phyloP scores from a whole-genome alignment of 805 yeast genomes.

The Kockiozyma suomiensis region DNA sequence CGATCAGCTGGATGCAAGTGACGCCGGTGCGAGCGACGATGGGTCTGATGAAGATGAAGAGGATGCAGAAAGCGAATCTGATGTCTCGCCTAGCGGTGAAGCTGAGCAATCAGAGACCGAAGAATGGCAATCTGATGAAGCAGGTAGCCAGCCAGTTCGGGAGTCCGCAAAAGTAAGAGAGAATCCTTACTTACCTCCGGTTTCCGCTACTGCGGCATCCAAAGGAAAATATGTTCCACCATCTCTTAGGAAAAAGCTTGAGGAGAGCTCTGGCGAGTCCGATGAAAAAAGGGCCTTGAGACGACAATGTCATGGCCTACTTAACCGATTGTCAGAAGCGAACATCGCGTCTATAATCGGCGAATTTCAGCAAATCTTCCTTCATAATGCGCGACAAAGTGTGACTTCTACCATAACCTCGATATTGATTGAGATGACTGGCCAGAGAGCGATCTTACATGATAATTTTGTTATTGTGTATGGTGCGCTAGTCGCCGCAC shows the following conservation, averaged over 20 bases:
- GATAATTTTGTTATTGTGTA: slow-evolving; percentile 81
- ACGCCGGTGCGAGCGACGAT: slow-evolving; percentile 33
- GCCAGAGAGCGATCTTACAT: slow-evolving; percentile 63
- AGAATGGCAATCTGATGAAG: no score
- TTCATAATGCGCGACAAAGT: slow-evolving; percentile 71
- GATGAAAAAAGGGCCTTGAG: slow-evolving; percentile 55
- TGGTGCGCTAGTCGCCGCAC: slow-evolving; percentile 72
- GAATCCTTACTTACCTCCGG: slow-evolving; percentile 76
- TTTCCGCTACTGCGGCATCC: slow-evolving; percentile 17
- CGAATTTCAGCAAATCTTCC: slow-evolving; percentile 66
- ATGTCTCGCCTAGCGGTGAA: slow-evolving; percentile 31
- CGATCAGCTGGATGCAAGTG: slow-evolving; percentile 25
- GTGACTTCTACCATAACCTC: slow-evolving; percentile 71
- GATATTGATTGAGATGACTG: slow-evolving; percentile 65
- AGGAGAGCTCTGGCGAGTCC: slow-evolving; percentile 45
- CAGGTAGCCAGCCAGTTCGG: slow-evolving; percentile 15
- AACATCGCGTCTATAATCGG: slow-evolving; percentile 70
- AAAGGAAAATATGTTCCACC: slow-evolving; percentile 77
- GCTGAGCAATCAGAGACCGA: slow-evolving; percentile 21
- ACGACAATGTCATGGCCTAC: slow-evolving; percentile 73
- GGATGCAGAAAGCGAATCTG: slow-evolving; percentile 39
- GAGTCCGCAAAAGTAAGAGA: slow-evolving; percentile 47
- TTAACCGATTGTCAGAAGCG: slow-evolving; percentile 88
- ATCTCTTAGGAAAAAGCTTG: slow-evolving; percentile 57
- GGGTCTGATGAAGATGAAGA: slow-evolving; percentile 40